Evolutionary conservation across 768 basidiomycete genomes (phyloP), one percentile per base, ranked within the genome.

Genomic region (Clitopilus hobsonii): DNA sequence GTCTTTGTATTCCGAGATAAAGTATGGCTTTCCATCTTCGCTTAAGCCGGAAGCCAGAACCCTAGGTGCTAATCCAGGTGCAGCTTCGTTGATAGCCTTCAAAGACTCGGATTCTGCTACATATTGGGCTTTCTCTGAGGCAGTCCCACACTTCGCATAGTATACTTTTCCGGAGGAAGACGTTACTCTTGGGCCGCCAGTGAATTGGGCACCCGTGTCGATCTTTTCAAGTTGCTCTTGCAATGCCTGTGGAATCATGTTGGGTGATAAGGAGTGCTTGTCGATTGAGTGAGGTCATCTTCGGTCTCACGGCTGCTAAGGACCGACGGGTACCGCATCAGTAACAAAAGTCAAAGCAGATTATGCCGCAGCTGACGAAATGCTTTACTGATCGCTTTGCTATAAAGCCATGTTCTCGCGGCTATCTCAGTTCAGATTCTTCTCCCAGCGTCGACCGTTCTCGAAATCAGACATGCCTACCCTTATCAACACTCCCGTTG

Each of bases 1-100:
- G 28, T 83, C 74, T 64, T 83, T 89, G 74, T 88, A 89, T 65
- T 91, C 86, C 0, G 85, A 87, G 47, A 91, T 76, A 69, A 91
- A 86, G 65, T 78, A 87, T 0, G 88, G 86, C 28, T 62, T 67
- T 8, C 77, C 79, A 20, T 66, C 63, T 6, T 66, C 59, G 11
- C 69, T 65, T 18, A 74, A 53, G 3, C 85, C 86, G 41, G 64
- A 75, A 5, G 78, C 74, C 22, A 89, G 63, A 7, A 91, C 64
- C 18, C 59, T 69, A 0, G 90, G 90, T 1, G 78, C 83, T 22
- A 91, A 66, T 0, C 84, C 82, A 11, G 87, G 86, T 2, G 88
- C 86, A n/a, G 85, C 89, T 16, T 63, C 60, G 24, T 75, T 61
- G 50, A 91, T 88, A 2, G 77, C 81, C 57, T 72, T 79, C 52